phyloP scores from a whole-genome alignment of 1,139 yeast genomes.

The Saccharomyces hybrid region DNA sequence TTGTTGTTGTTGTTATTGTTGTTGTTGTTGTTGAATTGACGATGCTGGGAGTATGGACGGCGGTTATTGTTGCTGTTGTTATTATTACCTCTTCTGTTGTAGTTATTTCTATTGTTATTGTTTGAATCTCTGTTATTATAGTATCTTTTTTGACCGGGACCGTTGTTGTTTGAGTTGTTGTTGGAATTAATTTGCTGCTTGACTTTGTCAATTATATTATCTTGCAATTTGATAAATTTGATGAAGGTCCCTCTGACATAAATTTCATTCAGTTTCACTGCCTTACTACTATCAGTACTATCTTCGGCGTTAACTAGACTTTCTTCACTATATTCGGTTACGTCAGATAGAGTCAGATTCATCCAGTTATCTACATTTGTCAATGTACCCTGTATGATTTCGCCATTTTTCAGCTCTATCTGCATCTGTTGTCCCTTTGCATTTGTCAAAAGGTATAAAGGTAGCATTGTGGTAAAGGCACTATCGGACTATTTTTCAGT shows the following conservation, averaged over 20 bases:
- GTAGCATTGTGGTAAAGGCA: constrained; percentile 44
- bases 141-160: constrained; percentile 28
- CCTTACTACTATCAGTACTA: constrained; percentile 40
- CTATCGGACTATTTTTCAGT: too few relatives aligned
- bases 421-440: constrained; percentile 84
- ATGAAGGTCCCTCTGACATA: constrained; percentile 82
- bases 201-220: constrained; percentile 73
- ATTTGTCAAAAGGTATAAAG: constrained; percentile 81
- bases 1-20: constrained; percentile 12
- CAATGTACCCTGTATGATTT: constrained; percentile 77
- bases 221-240: constrained; percentile 60
- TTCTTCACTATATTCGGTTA: constrained; percentile 42
- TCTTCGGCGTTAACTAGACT: constrained; percentile 8
- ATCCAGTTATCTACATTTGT: constrained; percentile 91
- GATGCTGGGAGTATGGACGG: constrained; percentile 6
- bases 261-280: constrained; percentile 70
- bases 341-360: constrained; percentile 82
- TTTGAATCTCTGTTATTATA: constrained; percentile 10
- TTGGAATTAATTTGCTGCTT: constrained; percentile 43
- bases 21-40: constrained; percentile 13
- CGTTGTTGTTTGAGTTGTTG: constrained; percentile 23
- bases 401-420: constrained; percentile 90
- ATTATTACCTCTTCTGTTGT: constrained; percentile 19
- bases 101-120: constrained; percentile 21
- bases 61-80: constrained; percentile 11